Conservation (phyloP, 2,329 filamentous ascomycete genomes). For the Microdochium paspali region DNA sequence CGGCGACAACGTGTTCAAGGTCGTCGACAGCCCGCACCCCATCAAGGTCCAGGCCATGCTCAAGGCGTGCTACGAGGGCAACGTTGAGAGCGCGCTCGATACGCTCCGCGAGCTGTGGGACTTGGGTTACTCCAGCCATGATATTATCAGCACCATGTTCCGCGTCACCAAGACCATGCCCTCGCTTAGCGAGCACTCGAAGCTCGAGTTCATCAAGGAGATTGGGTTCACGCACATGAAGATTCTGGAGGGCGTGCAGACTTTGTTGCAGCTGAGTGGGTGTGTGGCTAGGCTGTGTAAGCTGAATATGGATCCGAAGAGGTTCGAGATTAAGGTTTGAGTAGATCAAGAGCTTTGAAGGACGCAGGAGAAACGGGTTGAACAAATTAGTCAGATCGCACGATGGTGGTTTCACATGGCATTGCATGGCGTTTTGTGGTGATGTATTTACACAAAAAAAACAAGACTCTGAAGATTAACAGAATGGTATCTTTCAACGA, state of each 20-base stretch:
- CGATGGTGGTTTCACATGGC: slow-evolving; percentile 13
- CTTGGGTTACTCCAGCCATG: slow-evolving; percentile 94
- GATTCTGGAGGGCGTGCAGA: slow-evolving; percentile 95
- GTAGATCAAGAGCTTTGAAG: slow-evolving; percentile 20
- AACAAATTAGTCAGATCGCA: background rate
- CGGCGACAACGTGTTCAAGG: slow-evolving; percentile 94
- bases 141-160: slow-evolving; percentile 99
- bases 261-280: slow-evolving; percentile 84
- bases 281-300: slow-evolving; percentile 86
- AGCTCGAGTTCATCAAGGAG: slow-evolving; percentile 95
- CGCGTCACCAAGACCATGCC: slow-evolving; percentile 93
- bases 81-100: slow-evolving; percentile 80
- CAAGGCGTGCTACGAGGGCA: slow-evolving; percentile 89
- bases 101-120: slow-evolving; percentile 86
- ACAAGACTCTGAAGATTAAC: slow-evolving; percentile 10
- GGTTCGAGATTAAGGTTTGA: slow-evolving; percentile 43
- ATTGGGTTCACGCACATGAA: slow-evolving; percentile 99
- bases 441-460: slow-evolving; percentile 6
- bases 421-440: slow-evolving; percentile 17
- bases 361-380: slow-evolving; percentile 3
- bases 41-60: slow-evolving; percentile 99
- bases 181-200: slow-evolving; percentile 84
- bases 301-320: slow-evolving; percentile 90
- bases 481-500: slow-evolving; percentile 4
- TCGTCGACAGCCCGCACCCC: slow-evolving; percentile 93